Evolutionary conservation across 352 stramenopile genomes (phyloP).

Genomic region (Phytophthora foliorum): DNA sequence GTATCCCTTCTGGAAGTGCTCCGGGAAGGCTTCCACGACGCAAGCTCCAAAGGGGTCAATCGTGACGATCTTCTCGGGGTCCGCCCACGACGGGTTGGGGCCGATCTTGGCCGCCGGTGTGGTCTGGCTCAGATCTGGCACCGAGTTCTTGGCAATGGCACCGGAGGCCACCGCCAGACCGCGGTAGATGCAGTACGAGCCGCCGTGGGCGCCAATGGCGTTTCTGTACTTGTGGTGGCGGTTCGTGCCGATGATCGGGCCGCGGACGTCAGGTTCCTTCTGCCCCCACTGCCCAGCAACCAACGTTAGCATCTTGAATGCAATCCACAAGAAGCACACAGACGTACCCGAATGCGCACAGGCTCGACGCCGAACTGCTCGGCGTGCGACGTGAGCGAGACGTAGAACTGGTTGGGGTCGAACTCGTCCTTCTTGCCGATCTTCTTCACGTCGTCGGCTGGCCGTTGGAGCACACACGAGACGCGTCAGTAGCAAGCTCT

Average conservation of each 20-base stretch:
- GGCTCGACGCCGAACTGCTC: constrained; percentile 90
- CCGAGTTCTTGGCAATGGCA: constrained; percentile 70
- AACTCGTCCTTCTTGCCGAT: constrained; percentile 90
- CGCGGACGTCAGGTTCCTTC: constrained; percentile 91
- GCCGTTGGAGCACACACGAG: constrained; percentile 3
- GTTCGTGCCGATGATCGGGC: constrained; percentile 96
- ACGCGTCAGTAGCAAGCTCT: constrained; percentile 7
- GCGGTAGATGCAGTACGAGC: constrained; percentile 99
- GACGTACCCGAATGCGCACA: constrained; percentile 83
- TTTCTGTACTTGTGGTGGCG: constrained; percentile 97
- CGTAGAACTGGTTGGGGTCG: constrained; percentile 89
- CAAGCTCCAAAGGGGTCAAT: constrained; percentile 87
- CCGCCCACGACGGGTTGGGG: constrained; percentile 95
- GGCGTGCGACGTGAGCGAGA: constrained; percentile 89
- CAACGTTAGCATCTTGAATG: constrained; percentile 8
- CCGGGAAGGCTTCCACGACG: constrained; percentile 88
- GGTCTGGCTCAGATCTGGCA: constrained; percentile 92
- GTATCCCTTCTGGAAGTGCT: constrained; percentile 98
- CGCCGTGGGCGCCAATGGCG: constrained; percentile 98
- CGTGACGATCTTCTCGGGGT: constrained; percentile 95
- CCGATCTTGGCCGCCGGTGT: constrained; percentile 98
- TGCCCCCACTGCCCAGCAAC: constrained; percentile 89
- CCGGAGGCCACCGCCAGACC: constrained; percentile 93
- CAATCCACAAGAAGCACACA: neutral
- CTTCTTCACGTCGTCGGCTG: constrained; percentile 84